A percentile compares a stretch with the other conserved stretches of the same genome.
Conservation (phyloP, 108 stramenopile species). For the Seminavis robusta region DNA sequence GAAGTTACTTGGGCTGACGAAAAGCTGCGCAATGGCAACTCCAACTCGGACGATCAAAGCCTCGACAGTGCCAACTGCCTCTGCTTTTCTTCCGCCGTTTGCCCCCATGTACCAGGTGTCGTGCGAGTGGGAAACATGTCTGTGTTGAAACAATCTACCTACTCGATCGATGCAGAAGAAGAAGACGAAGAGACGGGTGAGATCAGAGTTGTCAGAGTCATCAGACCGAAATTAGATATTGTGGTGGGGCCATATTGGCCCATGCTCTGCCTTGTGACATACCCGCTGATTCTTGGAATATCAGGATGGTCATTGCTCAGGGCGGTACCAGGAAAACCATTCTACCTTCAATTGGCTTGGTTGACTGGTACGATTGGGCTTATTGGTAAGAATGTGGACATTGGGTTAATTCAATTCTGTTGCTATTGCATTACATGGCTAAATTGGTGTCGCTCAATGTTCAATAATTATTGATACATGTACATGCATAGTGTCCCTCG, state of each 20-base stretch:
- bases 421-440: neutral
- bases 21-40: slow-evolving; percentile 14
- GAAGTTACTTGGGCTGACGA: slow-evolving; percentile 77
- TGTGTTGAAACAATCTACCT: slow-evolving; percentile 62
- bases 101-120: slow-evolving; percentile 61
- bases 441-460: slow-evolving; percentile 16
- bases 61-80: slow-evolving; percentile 56
- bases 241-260: slow-evolving; percentile 93
- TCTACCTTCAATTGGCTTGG: slow-evolving; percentile 25
- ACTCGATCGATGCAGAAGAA: slow-evolving; percentile 65
- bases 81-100: slow-evolving; percentile 61
- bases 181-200: slow-evolving; percentile 51
- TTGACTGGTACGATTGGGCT: slow-evolving; percentile 26
- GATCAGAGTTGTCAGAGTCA: slow-evolving; percentile 21
- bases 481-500: no score
- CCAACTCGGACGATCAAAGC: slow-evolving; percentile 27
- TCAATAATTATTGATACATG: no score
- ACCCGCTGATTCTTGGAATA: slow-evolving; percentile 78
- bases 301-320: slow-evolving; percentile 8
- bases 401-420: slow-evolving; percentile 24
- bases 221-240: slow-evolving; percentile 38
- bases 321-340: slow-evolving; percentile 9
- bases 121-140: slow-evolving; percentile 88
- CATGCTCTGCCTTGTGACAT: slow-evolving; percentile 83
- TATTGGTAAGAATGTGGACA: slow-evolving; percentile 21